These are phyloP conservation scores for Hemileccinum impolitum DNA, from an alignment of 768 basidiomycete genomes.

Conservation along the genomic window DNA sequence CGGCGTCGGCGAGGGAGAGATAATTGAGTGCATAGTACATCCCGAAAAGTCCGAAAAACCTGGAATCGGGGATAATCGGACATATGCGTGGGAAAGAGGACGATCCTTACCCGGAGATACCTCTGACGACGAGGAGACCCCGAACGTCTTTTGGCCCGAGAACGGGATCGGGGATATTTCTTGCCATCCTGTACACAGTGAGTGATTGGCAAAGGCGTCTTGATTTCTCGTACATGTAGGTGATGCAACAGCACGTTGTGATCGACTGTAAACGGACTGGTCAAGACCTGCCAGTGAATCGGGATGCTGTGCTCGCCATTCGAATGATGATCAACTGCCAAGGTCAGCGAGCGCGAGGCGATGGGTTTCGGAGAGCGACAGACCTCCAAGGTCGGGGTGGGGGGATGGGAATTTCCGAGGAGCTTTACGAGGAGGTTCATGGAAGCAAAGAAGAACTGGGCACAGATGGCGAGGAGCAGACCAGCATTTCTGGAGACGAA, in stretches of 20 bases:
- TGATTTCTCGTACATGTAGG: slow-evolving; percentile 41
- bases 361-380: slow-evolving; percentile 3
- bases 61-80: not conserved
- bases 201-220: too few species aligned
- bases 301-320: slow-evolving; percentile 42
- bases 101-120: slow-evolving; percentile 54
- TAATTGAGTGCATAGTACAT: slow-evolving; percentile 72
- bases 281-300: not conserved
- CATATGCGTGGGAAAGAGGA: not conserved
- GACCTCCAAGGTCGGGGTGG: slow-evolving; percentile 57
- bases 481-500: slow-evolving; percentile 46
- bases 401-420: slow-evolving; percentile 53
- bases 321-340: slow-evolving; percentile 51
- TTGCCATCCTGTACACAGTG: slow-evolving; percentile 29
- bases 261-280: slow-evolving; percentile 36
- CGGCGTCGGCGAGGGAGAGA: slow-evolving; percentile 30
- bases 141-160: slow-evolving; percentile 70
- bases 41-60: slow-evolving; percentile 75
- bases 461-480: slow-evolving; percentile 51
- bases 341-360: not conserved
- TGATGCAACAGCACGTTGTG: slow-evolving; percentile 49
- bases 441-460: slow-evolving; percentile 58
- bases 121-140: slow-evolving; percentile 51
- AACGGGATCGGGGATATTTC: slow-evolving; percentile 52
- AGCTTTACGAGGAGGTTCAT: slow-evolving; percentile 66